Conservation (phyloP, 805 yeast species). For the Cephaloascus fragrans region DNA sequence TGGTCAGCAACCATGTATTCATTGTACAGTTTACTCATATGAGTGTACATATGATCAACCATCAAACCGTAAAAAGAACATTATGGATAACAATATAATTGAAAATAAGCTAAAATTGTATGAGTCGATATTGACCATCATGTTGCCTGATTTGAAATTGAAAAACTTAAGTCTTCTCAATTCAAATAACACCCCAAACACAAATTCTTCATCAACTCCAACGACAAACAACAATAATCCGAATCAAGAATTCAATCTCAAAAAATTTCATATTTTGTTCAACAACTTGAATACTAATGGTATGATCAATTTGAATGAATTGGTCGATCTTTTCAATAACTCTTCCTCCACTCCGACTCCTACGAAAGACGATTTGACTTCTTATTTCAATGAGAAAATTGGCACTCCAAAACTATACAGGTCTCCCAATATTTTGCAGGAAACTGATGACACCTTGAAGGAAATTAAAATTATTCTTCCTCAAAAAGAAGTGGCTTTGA, state of each 20-base stretch:
- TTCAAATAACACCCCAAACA: too few species aligned
- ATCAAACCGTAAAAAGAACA: constrained; percentile 39
- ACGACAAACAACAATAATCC: constrained; percentile 12
- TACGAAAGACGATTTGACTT: constrained; percentile 11
- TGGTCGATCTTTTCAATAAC: constrained; percentile 16
- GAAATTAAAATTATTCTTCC: constrained; percentile 68
- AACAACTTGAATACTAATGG: constrained; percentile 11
- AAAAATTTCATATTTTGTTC: constrained; percentile 19
- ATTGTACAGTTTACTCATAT: constrained; percentile 80
- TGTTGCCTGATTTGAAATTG: constrained; percentile 30
- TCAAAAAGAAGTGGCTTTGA: constrained; percentile 60
- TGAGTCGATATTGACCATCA: constrained; percentile 19
- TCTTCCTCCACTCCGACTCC: constrained; percentile 17
- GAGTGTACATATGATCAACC: constrained; percentile 83
- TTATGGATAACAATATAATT: constrained; percentile 14
- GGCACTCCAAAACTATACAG: neutral
- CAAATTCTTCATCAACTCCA: too few species aligned
- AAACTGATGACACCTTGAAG: constrained; percentile 10
- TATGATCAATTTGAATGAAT: constrained; percentile 13
- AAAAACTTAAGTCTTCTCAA: too few species aligned
- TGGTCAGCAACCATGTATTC: constrained; percentile 70
- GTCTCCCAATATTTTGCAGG: too few species aligned
- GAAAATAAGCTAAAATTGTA: constrained; percentile 24
- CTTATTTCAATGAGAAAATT: constrained; percentile 1
- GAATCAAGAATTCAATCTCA: constrained; percentile 19